These are phyloP conservation scores for Gastrolobium bilobum DNA, from an alignment of 306 rosid species.

Conservation along the genomic window DNA sequence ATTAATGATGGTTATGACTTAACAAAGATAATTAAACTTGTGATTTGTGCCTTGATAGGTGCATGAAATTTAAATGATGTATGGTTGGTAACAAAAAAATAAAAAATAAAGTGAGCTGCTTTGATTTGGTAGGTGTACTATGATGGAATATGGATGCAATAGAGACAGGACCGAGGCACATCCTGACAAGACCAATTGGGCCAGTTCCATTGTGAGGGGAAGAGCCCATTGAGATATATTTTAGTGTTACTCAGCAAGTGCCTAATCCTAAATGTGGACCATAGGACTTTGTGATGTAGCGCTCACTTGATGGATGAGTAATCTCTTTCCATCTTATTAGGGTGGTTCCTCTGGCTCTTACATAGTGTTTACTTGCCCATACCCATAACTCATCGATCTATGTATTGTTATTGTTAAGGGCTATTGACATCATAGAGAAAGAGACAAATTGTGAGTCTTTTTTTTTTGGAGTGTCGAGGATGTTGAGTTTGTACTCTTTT, in stretches of 20 bases:
- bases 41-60: not conserved
- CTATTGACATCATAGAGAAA: not conserved
- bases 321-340: constrained; percentile 13
- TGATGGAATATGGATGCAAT: not conserved
- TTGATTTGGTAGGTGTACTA: constrained; percentile 17
- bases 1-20: not conserved
- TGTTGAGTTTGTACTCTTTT: no score
- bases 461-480: no score
- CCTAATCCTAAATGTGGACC: constrained; percentile 25
- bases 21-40: no score
- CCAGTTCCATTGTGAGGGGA: constrained; percentile 28
- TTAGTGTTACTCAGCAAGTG: not conserved
- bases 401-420: constrained; percentile 31
- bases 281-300: not conserved
- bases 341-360: constrained; percentile 31
- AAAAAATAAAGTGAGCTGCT: not conserved
- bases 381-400: constrained; percentile 10
- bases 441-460: not conserved
- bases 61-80: not conserved
- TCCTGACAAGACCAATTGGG: constrained; percentile 48
- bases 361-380: constrained; percentile 24
- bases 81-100: not conserved
- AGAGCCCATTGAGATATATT: constrained; percentile 38
- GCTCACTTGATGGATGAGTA: not conserved
- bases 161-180: constrained; percentile 33